Conservation (phyloP, 83 land plant species). For the Diphasiastrum complanatum region DNA sequence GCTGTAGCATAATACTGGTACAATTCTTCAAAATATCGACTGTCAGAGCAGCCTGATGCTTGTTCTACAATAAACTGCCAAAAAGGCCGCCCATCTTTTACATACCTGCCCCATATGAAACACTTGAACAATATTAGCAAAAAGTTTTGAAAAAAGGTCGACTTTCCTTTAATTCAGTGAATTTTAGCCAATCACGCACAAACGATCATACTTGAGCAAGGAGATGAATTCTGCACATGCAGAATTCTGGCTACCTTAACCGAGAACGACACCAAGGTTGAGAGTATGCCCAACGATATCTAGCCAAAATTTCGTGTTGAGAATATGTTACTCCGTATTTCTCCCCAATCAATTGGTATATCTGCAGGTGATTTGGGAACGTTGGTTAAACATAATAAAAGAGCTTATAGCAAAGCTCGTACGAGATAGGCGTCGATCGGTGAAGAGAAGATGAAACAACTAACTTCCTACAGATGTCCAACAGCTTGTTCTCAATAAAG, state of each 20-base stretch:
- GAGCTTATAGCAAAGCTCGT: too few species aligned
- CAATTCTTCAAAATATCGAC: slow-evolving; percentile 73
- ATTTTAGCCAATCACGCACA: neutral
- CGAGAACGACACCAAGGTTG: slow-evolving; percentile 80
- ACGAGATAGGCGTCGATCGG: too few species aligned
- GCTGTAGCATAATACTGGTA: slow-evolving; percentile 74
- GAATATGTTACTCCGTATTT: slow-evolving; percentile 76
- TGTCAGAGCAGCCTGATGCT: slow-evolving; percentile 68
- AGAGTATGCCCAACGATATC: slow-evolving; percentile 73
- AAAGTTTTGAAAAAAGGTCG: neutral
- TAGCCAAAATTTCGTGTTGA: slow-evolving; percentile 56
- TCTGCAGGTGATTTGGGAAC: slow-evolving; percentile 33
- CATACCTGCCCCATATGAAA: slow-evolving; percentile 46
- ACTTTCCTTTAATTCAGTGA: neutral
- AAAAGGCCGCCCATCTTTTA: slow-evolving; percentile 71
- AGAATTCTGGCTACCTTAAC: slow-evolving; percentile 38
- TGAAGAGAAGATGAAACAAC: neutral
- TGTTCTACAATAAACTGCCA: slow-evolving; percentile 74
- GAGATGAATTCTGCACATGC: neutral
- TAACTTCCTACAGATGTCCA: neutral
- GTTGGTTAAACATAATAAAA: too few species aligned
- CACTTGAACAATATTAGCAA: neutral
- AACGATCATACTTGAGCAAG: neutral
- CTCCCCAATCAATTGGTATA: slow-evolving; percentile 68
- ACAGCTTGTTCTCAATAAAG: too few species aligned